Conservation (phyloP, 768 basidiomycete species). For the Tulasnella sp. region DNA sequence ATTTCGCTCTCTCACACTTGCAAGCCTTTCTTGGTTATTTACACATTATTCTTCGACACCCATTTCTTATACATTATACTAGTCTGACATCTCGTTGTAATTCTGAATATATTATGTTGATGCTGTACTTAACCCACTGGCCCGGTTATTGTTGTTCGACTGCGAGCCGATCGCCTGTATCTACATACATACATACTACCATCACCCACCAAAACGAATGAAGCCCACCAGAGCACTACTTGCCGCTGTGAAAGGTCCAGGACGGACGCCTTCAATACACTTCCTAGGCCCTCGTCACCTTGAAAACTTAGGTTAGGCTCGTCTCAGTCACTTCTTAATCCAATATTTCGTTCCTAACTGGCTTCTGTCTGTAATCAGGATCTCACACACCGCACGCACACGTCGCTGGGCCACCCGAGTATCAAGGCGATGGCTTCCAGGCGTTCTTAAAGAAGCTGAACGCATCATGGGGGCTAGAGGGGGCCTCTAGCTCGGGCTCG, state of each 20-base stretch:
- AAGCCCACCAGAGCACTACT: neutral
- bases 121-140: too few species aligned
- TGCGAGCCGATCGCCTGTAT: too few species aligned
- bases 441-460: conserved; percentile 34
- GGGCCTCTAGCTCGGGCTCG: too few species aligned
- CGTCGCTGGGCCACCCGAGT: conserved; percentile 56
- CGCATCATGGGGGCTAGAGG: conserved; percentile 18
- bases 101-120: too few species aligned
- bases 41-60: too few species aligned
- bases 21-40: too few species aligned
- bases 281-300: conserved; percentile 47
- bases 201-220: neutral
- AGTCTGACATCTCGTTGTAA: too few species aligned
- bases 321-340: too few species aligned
- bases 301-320: conserved; percentile 38
- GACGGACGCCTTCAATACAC: conserved; percentile 35
- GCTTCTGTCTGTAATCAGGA: conserved; percentile 26
- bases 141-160: too few species aligned
- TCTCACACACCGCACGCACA: conserved; percentile 41
- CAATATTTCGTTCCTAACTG: neutral
- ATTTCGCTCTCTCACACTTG: too few species aligned
- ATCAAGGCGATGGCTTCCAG: conserved; percentile 35
- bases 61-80: too few species aligned
- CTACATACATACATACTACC: neutral
- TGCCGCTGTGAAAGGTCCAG: neutral